Base-by-base conservation (phyloP, 495 filamentous ascomycete species). In the Xylaria palmicola region DNA sequence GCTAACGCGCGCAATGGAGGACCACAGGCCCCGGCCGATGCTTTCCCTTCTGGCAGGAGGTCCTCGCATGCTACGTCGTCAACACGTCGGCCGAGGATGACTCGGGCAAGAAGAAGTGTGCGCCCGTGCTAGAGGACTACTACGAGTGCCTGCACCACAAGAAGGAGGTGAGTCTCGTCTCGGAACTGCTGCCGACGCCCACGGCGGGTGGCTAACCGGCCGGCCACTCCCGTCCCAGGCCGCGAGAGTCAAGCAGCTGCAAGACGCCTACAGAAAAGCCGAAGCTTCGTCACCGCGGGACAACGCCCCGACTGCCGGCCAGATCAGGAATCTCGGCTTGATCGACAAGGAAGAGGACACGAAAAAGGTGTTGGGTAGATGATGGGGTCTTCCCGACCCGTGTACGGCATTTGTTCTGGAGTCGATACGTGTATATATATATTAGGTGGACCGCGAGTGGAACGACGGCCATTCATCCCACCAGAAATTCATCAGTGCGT, bases 31-130 rank as follows among this genome's bases (percentile, higher is more conserved):
- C 86, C 62, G 86, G 85, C 68, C 88, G 96, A 79, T 99, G 94
- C 87, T 98, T 95, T 77, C 90, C 91, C 73, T 99, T 97, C 85
- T 99, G 95, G 95, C 94, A 95, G 78, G 91, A 95, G 70, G 79
- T 92, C 56, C 86, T 95, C 63, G 88, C 88, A 66, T 95, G 91
- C 83, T 95, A 95, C 72, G 90, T 93, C 48, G 84, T 92, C 70
- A 93, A 93, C 75, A 86, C 88, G 49, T 82, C 79, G 53, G 78
- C 86, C 44, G 87, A 90, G 22, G 88, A 93, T 68, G 82, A 85
- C 56, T 81, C 85, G 9, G 92, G 92, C 45, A 93, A 90, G 78
- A 89, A 86, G 80, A 97, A 96, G 80, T 99, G 94, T 74, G 71
- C 82, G 40, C 90, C 90, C n/a, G 87, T 86, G 32, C 78, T 96